Evolutionary conservation across 2,329 filamentous ascomycete genomes (phyloP), one percentile per base, ranked within the genome.

Genomic region (Fusarium sp.): DNA sequence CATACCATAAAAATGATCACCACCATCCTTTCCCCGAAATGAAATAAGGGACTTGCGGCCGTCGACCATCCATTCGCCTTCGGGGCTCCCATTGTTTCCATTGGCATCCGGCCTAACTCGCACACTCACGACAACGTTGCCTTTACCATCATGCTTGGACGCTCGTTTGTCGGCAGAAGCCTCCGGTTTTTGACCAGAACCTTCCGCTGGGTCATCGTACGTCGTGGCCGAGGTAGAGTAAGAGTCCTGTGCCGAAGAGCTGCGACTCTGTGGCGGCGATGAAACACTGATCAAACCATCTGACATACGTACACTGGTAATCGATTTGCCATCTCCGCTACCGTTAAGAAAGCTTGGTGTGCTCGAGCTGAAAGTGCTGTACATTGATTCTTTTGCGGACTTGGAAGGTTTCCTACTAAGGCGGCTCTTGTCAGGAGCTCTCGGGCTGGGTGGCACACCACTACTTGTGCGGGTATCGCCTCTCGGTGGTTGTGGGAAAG

Each of bases 71-170:
- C 94, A 99, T 72, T 98, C 95, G 27, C 88, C 86, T 57, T 95
- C 91, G 8, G 85, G 78, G 55, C 85, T 75, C 53, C 82, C 80
- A 39, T 85, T 85, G 50, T 83, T 85, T n/a, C 82, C 80, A 21
- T 82, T 85, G 4, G 86, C 83, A 77, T 97, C 93, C 27, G 95
- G 95, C 29, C 95, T 86, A 37, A 98, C 93, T 72, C 95, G 87
- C 33, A 99, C 93, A 73, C 95, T 98, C 67, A 99, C 94, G 60
- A 98, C 77, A 13, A 99, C 94, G 71, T 99, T 99, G 47, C 95
- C 95, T 75, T 97, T 98, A 51, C 84, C 86, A 69, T 97, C 93
- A 2, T 75, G 69, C 68, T 86, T 83, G 53, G 86, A 85, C 52
- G 76, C 60, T 55, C 77, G 81, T 73, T 78, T 87, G 62, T 77